These are phyloP conservation scores for Vinca minor DNA, from an alignment of 257 asterid species.

Conservation along the genomic window DNA sequence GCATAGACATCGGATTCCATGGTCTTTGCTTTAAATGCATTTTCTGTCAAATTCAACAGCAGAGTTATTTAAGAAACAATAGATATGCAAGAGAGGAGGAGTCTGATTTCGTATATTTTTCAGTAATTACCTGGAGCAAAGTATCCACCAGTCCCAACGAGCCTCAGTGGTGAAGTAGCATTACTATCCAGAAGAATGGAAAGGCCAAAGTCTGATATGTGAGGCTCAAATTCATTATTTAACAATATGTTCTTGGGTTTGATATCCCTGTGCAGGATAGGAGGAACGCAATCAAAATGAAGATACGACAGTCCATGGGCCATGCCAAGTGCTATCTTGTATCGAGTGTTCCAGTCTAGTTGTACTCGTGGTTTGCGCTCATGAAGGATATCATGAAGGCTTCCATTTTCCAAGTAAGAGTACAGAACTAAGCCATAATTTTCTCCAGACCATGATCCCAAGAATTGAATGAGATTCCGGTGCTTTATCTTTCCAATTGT, in stretches of 20 bases:
- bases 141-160: slow-evolving; percentile 67
- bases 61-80: not conserved
- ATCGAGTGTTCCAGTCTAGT: slow-evolving; percentile 53
- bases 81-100: not conserved
- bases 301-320: slow-evolving; percentile 76
- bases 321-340: slow-evolving; percentile 56
- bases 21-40: slow-evolving; percentile 46
- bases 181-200: slow-evolving; percentile 58
- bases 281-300: slow-evolving; percentile 74
- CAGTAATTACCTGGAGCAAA: slow-evolving; percentile 70
- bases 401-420: slow-evolving; percentile 60
- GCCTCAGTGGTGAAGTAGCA: slow-evolving; percentile 27
- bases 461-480: slow-evolving; percentile 59
- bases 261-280: slow-evolving; percentile 65
- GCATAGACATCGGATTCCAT: slow-evolving; percentile 68
- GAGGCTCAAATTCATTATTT: slow-evolving; percentile 65
- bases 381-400: slow-evolving; percentile 66
- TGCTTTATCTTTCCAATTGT: slow-evolving; percentile 72
- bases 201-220: slow-evolving; percentile 75
- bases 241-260: slow-evolving; percentile 71
- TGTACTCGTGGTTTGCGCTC: slow-evolving; percentile 24
- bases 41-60: slow-evolving; percentile 32
- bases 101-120: not conserved
- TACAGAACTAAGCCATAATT: slow-evolving; percentile 60
- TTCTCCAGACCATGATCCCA: slow-evolving; percentile 68